phyloP scores from a whole-genome alignment of 2,329 filamentous ascomycete genomes.

The Fusarium sp. region DNA sequence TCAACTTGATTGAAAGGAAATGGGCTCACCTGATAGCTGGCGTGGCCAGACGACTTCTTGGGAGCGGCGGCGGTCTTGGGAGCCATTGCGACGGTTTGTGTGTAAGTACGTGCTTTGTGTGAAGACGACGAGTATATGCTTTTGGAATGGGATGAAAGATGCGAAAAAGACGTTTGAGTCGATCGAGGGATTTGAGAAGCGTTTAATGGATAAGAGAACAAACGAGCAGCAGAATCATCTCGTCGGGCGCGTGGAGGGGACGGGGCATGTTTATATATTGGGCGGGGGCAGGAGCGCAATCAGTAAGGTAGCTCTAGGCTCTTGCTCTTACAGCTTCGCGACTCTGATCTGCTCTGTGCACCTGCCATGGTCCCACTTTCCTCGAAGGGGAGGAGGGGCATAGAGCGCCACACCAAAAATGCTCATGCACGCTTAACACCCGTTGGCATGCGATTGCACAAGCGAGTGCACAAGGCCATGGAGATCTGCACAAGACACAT shows the following conservation, averaged over 20 bases:
- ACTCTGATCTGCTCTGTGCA: conserved; percentile 42
- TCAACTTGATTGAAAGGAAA: conserved; percentile 1
- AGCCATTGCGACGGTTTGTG: conserved; percentile 65
- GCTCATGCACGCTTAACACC: conserved; percentile 37
- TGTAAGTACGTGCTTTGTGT: conserved; percentile 41
- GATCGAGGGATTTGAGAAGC: conserved; percentile 35
- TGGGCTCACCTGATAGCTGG: conserved; percentile 71
- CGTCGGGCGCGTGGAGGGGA: conserved; percentile 68
- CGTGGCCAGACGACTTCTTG: conserved; percentile 67
- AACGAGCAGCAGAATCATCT: conserved; percentile 56
- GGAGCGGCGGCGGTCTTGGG: conserved; percentile 68
- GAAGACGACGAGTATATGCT: conserved; percentile 28
- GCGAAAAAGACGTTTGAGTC: conserved; percentile 39
- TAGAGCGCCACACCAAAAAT: conserved; percentile 48
- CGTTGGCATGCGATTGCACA: conserved; percentile 44
- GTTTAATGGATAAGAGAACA: conserved; percentile 52
- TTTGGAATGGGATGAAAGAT: conserved; percentile 49
- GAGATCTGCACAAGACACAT: conserved; percentile 24
- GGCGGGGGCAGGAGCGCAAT: conserved; percentile 70
- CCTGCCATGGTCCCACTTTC: conserved; percentile 47
- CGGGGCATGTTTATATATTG: conserved; percentile 73
- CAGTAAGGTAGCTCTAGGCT: conserved; percentile 59
- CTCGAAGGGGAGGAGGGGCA: conserved; percentile 45
- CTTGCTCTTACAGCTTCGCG: conserved; percentile 43
- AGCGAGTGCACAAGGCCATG: conserved; percentile 32